Conservation (phyloP, 1,284 basidiomycete genomes). For the Ustilago esculenta region DNA sequence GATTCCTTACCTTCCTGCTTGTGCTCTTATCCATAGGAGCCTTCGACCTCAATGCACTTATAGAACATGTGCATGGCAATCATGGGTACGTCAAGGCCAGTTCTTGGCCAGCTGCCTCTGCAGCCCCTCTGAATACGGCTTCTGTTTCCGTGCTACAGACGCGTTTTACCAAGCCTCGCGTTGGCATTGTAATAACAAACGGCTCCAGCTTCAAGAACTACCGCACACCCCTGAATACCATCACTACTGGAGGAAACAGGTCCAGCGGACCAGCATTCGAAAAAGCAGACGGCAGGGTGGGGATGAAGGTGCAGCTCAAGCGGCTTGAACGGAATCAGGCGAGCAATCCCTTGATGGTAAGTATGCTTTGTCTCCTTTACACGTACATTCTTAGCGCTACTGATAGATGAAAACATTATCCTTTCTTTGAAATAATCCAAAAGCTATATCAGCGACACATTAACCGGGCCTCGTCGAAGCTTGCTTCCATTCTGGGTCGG, state of each 20-base stretch:
- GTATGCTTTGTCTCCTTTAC: too few species aligned
- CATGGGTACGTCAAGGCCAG: background rate
- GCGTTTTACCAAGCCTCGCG: conserved; percentile 25
- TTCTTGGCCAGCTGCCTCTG: conserved; percentile 19
- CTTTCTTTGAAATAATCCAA: background rate
- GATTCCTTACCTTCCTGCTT: conserved; percentile 47
- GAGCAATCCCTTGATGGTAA: conserved; percentile 44
- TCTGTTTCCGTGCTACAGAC: background rate
- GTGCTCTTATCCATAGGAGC: conserved; percentile 50
- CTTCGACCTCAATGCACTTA: conserved; percentile 25
- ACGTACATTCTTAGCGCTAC: too few species aligned
- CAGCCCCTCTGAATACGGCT: conserved; percentile 9
- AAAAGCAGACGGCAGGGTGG: conserved; percentile 17
- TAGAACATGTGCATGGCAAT: conserved; percentile 3
- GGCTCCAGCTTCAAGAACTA: background rate
- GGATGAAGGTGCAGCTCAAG: conserved; percentile 47
- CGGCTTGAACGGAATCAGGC: conserved; percentile 10
- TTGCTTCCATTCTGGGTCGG: conserved; percentile 41
- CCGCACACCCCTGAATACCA: conserved; percentile 10
- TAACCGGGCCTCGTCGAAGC: conserved; percentile 51
- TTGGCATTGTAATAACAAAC: conserved; percentile 46
- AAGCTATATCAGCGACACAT: conserved; percentile 55
- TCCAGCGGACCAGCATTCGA: conserved; percentile 12
- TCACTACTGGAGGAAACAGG: conserved; percentile 10
- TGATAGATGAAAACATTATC: too few species aligned